These are phyloP conservation scores for Gaeumannomyces tritici DNA, from an alignment of 2,329 filamentous ascomycete genomes.

Conservation along the genomic window DNA sequence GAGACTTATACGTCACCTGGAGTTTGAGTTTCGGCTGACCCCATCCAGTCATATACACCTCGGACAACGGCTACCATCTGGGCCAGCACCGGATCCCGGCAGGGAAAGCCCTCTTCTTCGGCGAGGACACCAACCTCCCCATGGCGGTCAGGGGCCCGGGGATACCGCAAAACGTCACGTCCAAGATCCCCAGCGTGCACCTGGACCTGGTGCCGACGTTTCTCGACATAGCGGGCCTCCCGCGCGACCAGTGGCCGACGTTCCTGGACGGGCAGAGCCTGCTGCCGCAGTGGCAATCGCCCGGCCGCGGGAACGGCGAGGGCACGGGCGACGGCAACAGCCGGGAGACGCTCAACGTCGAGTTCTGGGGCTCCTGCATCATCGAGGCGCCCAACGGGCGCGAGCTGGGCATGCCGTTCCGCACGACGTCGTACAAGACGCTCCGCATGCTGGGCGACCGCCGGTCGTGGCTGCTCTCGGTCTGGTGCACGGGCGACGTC, in stretches of 20 bases:
- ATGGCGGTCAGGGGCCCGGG: constrained; percentile 51
- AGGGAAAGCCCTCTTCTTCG: constrained; percentile 47
- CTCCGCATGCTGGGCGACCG: constrained; percentile 38
- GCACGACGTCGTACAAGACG: constrained; percentile 50
- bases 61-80: constrained; percentile 51
- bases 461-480: constrained; percentile 54
- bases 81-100: constrained; percentile 47
- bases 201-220: constrained; percentile 55
- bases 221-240: constrained; percentile 29
- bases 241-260: constrained; percentile 9
- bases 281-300: constrained; percentile 15
- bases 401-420: neutral
- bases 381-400: constrained; percentile 16
- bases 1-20: too few relatives aligned
- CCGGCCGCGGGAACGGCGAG: neutral
- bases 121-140: constrained; percentile 50
- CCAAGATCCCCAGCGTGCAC: constrained; percentile 36
- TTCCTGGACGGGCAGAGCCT: constrained; percentile 21
- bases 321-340: neutral
- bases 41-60: constrained; percentile 27
- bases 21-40: too few relatives aligned
- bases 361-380: constrained; percentile 15
- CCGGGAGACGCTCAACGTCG: constrained; percentile 16
- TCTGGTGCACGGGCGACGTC: constrained; percentile 58
- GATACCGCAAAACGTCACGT: constrained; percentile 38